phyloP scores from a whole-genome alignment of 1,284 basidiomycete genomes.

The Fomitopsis palustris region DNA sequence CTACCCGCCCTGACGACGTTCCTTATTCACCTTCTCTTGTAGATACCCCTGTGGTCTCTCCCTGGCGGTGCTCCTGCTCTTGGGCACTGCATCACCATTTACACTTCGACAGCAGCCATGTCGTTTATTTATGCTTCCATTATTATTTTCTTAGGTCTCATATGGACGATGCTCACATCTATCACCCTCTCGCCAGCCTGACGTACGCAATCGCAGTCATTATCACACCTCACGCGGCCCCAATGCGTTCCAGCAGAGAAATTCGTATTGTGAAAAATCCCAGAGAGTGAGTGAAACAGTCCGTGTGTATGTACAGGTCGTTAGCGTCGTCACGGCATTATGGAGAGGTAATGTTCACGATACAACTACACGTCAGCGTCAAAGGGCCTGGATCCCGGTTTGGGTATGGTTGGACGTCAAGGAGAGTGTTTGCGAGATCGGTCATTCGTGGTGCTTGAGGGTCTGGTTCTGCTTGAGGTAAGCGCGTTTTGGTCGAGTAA shows the following conservation, averaged over 20 bases:
- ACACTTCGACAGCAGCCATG: neutral
- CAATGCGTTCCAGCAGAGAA: neutral
- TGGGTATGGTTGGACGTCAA: neutral
- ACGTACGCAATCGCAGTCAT: neutral
- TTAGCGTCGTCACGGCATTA: neutral
- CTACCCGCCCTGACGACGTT: neutral
- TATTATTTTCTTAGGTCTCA: neutral
- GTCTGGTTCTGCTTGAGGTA: neutral
- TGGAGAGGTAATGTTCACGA: neutral
- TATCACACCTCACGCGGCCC: neutral
- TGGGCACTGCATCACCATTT: neutral
- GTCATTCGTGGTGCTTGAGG: neutral
- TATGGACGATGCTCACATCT: neutral
- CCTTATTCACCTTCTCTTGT: neutral
- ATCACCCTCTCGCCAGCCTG: neutral
- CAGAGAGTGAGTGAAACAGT: neutral
- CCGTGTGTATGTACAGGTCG: neutral
- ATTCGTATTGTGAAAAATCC: neutral
- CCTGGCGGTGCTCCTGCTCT: neutral
- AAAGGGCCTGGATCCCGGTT: neutral
- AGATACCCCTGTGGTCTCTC: neutral
- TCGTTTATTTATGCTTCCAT: conserved; percentile 1
- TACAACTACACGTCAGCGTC: neutral
- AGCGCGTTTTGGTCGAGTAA: neutral
- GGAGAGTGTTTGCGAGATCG: neutral